Base-by-base conservation (phyloP, 2,329 filamentous ascomycete genomes). In the Fusarium sp. region DNA sequence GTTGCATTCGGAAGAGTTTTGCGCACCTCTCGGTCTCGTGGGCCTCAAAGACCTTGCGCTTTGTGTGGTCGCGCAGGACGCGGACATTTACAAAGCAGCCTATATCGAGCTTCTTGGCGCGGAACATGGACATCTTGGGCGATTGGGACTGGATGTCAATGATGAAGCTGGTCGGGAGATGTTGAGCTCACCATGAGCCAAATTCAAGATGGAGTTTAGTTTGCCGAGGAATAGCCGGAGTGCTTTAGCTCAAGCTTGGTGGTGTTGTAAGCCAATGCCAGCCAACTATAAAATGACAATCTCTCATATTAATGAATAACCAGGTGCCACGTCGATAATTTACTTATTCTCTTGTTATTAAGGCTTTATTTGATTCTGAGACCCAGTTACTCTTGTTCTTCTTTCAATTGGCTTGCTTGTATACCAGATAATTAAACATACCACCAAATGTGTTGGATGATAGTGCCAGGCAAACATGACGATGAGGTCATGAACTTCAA, bases 21-120 rank as follows among this genome's bases (percentile, higher is more conserved):
- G 67, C 79, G 67, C 84, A 96, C 94, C 95, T 91, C 82, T 97
- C 91, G 6, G 94, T 88, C 83, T 99, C 96, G 76, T 91, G 84
- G 77, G 93, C 85, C 76, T 91, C 91, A 76, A 94, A 97, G 60
- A 94, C 92, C 83, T 96, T 95, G 75, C 96, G 91, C 88, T 98
- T 99, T 55, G 94, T 94, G 83, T 98, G 93, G 80, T 99, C 96
- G 74, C 96, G 93, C 77, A 99, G 91, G 71, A 92, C 87, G 71
- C 91, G 90, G 78, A 91, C 88, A 77, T 97, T 97, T 82, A 96
- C 80, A 77, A 92, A 97, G 78, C 93, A 93, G 78, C 91, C 90
- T 72, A 98, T 83, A 74, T 98, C 94, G 72, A 97, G 89, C 84
- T 90, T 94, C 82, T 97, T 97, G 31, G 94, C 86, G 74, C 94